Base-by-base conservation (phyloP, 495 filamentous ascomycete genomes). In the Penicillium subrubescens region DNA sequence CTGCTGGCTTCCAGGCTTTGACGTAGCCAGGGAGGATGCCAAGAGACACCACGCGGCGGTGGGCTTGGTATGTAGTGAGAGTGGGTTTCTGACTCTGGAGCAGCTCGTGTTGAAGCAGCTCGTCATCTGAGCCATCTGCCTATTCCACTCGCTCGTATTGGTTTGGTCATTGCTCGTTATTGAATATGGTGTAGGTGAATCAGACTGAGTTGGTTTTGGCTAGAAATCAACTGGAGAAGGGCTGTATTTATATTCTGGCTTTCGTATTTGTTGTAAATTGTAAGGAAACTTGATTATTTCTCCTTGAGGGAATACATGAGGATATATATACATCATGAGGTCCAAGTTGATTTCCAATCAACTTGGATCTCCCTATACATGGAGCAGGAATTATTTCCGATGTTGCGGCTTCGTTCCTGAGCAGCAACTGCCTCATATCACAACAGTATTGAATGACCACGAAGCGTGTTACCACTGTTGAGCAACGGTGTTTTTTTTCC, bases 1-100 rank as follows among this genome's bases (percentile, higher is more conserved):
- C 23, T 19, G 39, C 21, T 31, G 21, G 7, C 8, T 5, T 19
- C 57, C 39, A 59, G 17, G 31, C 57, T 46, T 29, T 59, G 15
- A 59, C 57, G 27, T 59, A 59, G 57, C 12, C 15, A n/a, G 57
- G 19, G 41, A 59, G n/a, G 43, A 46, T 59, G 14, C 41, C 57
- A 21, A 59, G 51, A 54, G 31, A 48, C 19, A 54, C 51, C 25
- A 54, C 51, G 12, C 51, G 51, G 19, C 51, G 25, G 4, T 27
- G 21, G 0, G 51, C 25, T 33, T 3, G 27, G 51, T 54, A 54
- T 54, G 21, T 33, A 31, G 31, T 33, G 27, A 54, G 51, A n/a
- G 51, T 54, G 27, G 10, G 25, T 34, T 31, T 33, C 31, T 54
- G 51, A 25, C 21, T 48, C 44, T 48, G 19, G 19, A 33, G 51